Conservation (phyloP, 1,284 basidiomycete species). For the Trametes polyzona region DNA sequence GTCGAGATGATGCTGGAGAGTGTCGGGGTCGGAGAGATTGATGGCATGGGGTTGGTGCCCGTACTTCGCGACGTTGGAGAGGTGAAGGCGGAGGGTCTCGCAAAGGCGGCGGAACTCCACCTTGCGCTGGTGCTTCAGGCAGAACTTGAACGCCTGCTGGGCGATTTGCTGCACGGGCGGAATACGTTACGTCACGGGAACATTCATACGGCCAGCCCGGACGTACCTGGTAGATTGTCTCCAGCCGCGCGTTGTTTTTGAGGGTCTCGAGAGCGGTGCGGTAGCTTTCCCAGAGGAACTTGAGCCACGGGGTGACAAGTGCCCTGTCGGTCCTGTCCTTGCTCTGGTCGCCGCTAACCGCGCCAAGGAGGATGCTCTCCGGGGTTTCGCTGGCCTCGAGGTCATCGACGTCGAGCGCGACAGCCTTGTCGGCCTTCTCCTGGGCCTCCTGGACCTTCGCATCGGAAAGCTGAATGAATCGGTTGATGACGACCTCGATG, state of each 20-base stretch:
- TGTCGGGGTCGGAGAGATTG: slow-evolving; percentile 96
- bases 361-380: slow-evolving; percentile 87
- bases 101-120: slow-evolving; percentile 98
- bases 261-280: slow-evolving; percentile 95
- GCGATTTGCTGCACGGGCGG: slow-evolving; percentile 77
- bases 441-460: slow-evolving; percentile 87
- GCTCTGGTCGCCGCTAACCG: slow-evolving; percentile 90
- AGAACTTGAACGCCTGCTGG: slow-evolving; percentile 97
- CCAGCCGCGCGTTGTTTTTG: slow-evolving; percentile 95
- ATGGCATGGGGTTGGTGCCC: slow-evolving; percentile 96
- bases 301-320: slow-evolving; percentile 96
- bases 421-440: slow-evolving; percentile 76
- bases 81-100: slow-evolving; percentile 95
- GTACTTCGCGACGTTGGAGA: slow-evolving; percentile 96
- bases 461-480: slow-evolving; percentile 89
- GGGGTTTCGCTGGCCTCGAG: slow-evolving; percentile 92
- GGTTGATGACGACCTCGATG: slow-evolving; percentile 91
- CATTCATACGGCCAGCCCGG: background rate
- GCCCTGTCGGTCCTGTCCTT: slow-evolving; percentile 96
- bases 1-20: slow-evolving; percentile 95
- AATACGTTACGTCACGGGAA: slow-evolving; percentile 12
- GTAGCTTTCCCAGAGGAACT: slow-evolving; percentile 99
- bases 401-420: slow-evolving; percentile 83
- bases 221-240: slow-evolving; percentile 91
- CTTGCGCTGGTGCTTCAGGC: slow-evolving; percentile 92